Evolutionary conservation across 202 grass and related monocot genomes (phyloP).

Genomic region (Brachypodium distachyon): DNA sequence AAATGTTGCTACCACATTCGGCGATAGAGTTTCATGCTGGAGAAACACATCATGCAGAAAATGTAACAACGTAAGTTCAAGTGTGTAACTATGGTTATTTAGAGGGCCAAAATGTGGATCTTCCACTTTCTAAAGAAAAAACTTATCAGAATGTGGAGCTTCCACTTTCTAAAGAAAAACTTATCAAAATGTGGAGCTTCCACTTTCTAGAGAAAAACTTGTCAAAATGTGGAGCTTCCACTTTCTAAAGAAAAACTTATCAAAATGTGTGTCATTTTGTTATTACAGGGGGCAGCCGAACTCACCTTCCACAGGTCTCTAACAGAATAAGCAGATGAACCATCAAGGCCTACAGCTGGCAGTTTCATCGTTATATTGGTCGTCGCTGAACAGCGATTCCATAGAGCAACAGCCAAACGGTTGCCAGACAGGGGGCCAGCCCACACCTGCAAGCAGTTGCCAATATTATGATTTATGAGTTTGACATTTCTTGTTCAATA

Average conservation of each 20-base stretch:
- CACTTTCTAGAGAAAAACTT: too few relatives aligned
- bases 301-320: slow-evolving; percentile 85
- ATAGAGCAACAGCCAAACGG: slow-evolving; percentile 52
- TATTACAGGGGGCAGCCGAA: too few relatives aligned
- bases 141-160: too few relatives aligned
- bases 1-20: slow-evolving; percentile 40
- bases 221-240: too few relatives aligned
- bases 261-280: too few relatives aligned
- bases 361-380: slow-evolving; percentile 56
- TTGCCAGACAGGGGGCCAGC: slow-evolving; percentile 73
- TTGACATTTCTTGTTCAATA: too few relatives aligned
- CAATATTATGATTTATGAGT: neutral
- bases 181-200: too few relatives aligned
- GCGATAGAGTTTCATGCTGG: slow-evolving; percentile 53
- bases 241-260: too few relatives aligned
- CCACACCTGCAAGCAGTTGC: slow-evolving; percentile 93
- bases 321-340: slow-evolving; percentile 44
- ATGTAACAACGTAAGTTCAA: neutral
- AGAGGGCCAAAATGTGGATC: neutral
- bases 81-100: neutral
- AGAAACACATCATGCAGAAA: neutral
- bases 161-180: too few relatives aligned
- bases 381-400: slow-evolving; percentile 71
- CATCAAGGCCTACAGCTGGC: slow-evolving; percentile 53
- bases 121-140: too few relatives aligned